A percentile compares a stretch with the other conserved stretches of the same genome.
Conservation (phyloP, 495 filamentous ascomycete species). For the Hypoxylon crocopeplum region DNA sequence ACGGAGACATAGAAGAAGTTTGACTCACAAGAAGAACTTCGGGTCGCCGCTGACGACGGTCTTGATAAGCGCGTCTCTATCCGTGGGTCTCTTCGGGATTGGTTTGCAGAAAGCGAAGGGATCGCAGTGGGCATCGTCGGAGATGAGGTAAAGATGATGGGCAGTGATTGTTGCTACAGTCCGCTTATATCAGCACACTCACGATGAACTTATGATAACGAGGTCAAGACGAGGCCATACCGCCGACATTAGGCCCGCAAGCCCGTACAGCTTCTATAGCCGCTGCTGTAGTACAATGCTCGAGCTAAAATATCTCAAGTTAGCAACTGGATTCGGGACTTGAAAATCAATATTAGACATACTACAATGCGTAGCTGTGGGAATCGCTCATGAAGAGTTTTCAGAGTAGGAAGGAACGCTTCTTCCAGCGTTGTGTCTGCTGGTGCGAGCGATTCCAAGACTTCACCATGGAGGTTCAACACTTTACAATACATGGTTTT, state of each 20-base stretch:
- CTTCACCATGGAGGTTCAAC: constrained; percentile 67
- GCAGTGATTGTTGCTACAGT: constrained; percentile 54
- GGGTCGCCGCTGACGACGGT: constrained; percentile 70
- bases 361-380: constrained; percentile 79
- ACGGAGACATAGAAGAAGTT: constrained; percentile 13
- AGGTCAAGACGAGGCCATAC: constrained; percentile 48
- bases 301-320: constrained; percentile 44
- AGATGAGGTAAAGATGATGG: constrained; percentile 80
- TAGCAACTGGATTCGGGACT: constrained; percentile 44
- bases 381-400: constrained; percentile 73
- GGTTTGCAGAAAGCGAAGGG: constrained; percentile 90
- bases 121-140: constrained; percentile 77
- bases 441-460: constrained; percentile 55
- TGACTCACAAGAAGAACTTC: constrained; percentile 80
- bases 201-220: background rate
- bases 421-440: constrained; percentile 79
- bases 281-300: constrained; percentile 86
- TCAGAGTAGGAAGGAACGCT: constrained; percentile 78
- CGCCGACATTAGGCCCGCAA: constrained; percentile 77
- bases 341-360: background rate
- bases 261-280: constrained; percentile 78
- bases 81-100: constrained; percentile 73
- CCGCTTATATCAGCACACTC: background rate
- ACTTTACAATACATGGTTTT: constrained; percentile 35
- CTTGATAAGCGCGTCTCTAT: constrained; percentile 76